Base-by-base conservation (phyloP, 306 rosid genomes). In the Arachis hypogaea region DNA sequence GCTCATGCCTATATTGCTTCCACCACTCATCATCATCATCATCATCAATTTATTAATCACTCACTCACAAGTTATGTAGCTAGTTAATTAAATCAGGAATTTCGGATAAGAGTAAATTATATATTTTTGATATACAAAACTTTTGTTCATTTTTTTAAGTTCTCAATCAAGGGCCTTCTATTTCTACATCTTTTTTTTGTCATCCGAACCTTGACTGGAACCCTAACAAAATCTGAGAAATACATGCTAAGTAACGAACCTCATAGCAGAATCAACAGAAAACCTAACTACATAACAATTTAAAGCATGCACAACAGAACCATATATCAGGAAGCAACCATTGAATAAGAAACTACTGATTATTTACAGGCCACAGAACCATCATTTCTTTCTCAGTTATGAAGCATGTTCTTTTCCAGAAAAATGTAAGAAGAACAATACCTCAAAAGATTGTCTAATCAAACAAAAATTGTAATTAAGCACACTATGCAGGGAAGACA, bases 1-100 rank as follows among this genome's bases (percentile, higher is more conserved):
- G 93, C 90, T 60, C 75, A 62, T 54, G 73, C 81, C 36, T 88
- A 83, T 68, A 72, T 82, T 0, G 2, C 64, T 66, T 68, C 63
- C 46, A n/a, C 36, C 7, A 30, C 0, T 41, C 44, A 41, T 41
- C 44, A 9, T 9, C 12, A 45, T 9, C 16, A 18, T 7, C 72
- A 78, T 30, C 73, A 75, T 47, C 80, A 73, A 52, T 79, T 45
- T 33, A 33, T 43, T 30, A 46, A 68, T 71, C 59, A 56, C 16
- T 16, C 82, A 45, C 41, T 29, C 82, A 0, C 74, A 74, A 69
- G 3, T 50, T 38, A 58, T 10, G 46, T 69, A 57, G 38, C 38
- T 63, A 57, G 43, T 22, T 63, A 33, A 33, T 33, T 33, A 33
- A 33, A 33, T 33, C 38, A 22, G 28, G 28, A 22, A 22, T 22